Base-by-base conservation (phyloP, 2,329 filamentous ascomycete species). In the Penicillium olsonii region DNA sequence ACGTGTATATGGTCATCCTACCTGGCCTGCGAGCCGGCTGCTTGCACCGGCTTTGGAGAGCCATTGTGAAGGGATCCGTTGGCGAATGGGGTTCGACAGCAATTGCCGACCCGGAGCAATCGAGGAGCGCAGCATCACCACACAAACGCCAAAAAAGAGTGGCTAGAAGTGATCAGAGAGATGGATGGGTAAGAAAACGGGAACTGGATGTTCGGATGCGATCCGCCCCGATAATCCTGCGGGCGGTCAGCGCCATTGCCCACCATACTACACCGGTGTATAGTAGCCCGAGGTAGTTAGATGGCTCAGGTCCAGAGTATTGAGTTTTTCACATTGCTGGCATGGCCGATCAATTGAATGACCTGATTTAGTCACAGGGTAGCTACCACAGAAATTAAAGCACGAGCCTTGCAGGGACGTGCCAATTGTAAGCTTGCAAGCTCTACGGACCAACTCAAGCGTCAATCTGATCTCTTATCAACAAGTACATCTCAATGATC, bases 121-220 rank as follows among this genome's bases (percentile, higher is more conserved):
- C 64, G 78, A 78, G 63, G 74, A 75, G 71, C 78, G 78, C 77
- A 81, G 76, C 79, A 82, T 81, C 62, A 65, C 77, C 71, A 71
- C 69, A 68, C 68, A 65, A 64, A 66, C 62, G 60, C 60, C 62
- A 60, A 60, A 18, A 52, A 52, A 57, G 52, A 55, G 56, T 59
- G 59, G 55, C 47, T 50, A 40, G 37, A 45, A 56, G 59, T 55
- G 53, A 56, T 61, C 54, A 57, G 48, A 55, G 54, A 54, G 52
- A 54, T 60, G 52, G 56, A 55, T 62, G 63, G 50, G 60, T 63
- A 63, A 61, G 55, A 46, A 59, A 62, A 60, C 59, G 61, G 56
- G 63, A 68, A 66, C 57, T 61, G 53, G 63, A 65, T 65, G 62
- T 60, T 67, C 68, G 46, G 50, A 70, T 67, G 67, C 66, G 67